phyloP scores from a whole-genome alignment of 495 filamentous ascomycete genomes.

The Hypoxylon intermedium region DNA sequence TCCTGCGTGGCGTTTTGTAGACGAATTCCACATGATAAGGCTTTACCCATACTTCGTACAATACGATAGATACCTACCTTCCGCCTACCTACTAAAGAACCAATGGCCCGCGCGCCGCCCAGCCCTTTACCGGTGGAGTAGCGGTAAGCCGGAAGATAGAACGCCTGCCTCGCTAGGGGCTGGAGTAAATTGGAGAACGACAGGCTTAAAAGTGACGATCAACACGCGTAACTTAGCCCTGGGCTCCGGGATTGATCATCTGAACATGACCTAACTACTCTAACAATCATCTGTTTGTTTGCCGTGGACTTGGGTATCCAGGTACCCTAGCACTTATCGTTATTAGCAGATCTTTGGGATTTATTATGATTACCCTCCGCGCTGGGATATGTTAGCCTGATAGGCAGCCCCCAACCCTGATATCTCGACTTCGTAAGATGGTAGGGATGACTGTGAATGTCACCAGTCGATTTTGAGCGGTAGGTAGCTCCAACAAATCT shows the following conservation, averaged over 20 bases:
- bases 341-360: conserved; percentile 3
- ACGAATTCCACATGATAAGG: not conserved
- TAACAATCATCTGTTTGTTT: no score
- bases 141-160: no score
- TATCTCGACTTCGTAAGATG: not conserved
- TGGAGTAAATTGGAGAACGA: not conserved
- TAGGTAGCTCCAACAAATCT: no score
- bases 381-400: not conserved
- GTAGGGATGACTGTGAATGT: not conserved
- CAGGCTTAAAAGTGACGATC: not conserved
- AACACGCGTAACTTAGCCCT: not conserved
- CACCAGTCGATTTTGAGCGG: not conserved
- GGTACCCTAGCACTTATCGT: no score
- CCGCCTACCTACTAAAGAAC: not conserved
- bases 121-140: not conserved
- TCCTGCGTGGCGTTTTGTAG: not conserved
- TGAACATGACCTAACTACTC: no score
- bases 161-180: no score
- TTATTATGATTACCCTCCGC: not conserved
- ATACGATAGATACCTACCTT: no score
- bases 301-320: conserved; percentile 10
- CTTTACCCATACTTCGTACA: not conserved
- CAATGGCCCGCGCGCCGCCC: not conserved
- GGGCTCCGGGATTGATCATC: conserved; percentile 2
- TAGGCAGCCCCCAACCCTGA: not conserved